phyloP scores from a whole-genome alignment of 768 basidiomycete species.

The Tubosaeta sp. region DNA sequence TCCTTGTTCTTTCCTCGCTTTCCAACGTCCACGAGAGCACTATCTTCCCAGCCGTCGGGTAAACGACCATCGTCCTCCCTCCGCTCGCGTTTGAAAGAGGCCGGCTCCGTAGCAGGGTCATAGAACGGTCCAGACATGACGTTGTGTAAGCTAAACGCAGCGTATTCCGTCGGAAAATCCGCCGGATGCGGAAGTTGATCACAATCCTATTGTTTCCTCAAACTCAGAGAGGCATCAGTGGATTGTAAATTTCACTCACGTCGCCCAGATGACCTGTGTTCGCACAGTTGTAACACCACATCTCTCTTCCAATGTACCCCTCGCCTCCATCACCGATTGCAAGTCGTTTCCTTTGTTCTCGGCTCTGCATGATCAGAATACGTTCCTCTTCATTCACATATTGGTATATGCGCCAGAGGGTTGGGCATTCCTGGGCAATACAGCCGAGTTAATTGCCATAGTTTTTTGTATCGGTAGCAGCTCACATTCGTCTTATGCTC shows the following conservation, averaged over 20 bases:
- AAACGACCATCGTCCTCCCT: constrained; percentile 27
- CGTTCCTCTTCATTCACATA: constrained; percentile 60
- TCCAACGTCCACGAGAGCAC: constrained; percentile 58
- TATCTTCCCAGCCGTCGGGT: constrained; percentile 43
- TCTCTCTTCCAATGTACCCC: constrained; percentile 67
- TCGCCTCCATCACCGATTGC: constrained; percentile 69
- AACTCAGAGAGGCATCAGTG: not conserved
- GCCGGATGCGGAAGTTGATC: constrained; percentile 37
- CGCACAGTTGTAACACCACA: constrained; percentile 85
- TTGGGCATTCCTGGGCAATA: constrained; percentile 70
- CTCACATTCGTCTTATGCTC: constrained; percentile 61
- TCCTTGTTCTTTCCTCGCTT: constrained; percentile 60
- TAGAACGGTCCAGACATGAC: constrained; percentile 64
- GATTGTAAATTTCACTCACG: constrained; percentile 39
- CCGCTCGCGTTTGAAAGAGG: constrained; percentile 31
- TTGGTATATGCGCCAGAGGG: constrained; percentile 75
- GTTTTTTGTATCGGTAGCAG: constrained; percentile 1
- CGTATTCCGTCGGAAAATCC: constrained; percentile 47
- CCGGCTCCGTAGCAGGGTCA: constrained; percentile 35
- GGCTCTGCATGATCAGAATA: constrained; percentile 36
- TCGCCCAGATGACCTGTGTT: constrained; percentile 72
- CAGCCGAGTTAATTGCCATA: not conserved
- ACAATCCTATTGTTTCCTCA: constrained; percentile 51
- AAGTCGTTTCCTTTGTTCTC: constrained; percentile 47
- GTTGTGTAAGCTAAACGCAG: constrained; percentile 67